Evolutionary conservation across 495 filamentous ascomycete genomes (phyloP), one percentile per base, ranked within the genome.

Genomic region (Alectoria sarmentosa): DNA sequence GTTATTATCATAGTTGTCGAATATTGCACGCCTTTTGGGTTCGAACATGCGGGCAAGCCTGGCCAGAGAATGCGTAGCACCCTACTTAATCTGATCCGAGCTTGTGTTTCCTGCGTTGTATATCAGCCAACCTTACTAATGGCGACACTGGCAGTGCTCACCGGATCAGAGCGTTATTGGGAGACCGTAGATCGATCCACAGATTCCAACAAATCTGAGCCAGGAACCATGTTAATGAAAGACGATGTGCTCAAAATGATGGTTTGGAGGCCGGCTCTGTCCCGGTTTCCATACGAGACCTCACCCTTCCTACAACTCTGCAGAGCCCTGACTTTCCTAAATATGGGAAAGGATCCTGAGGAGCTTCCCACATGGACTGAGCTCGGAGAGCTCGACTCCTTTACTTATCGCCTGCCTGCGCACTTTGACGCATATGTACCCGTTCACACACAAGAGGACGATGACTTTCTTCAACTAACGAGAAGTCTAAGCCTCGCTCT

Each of bases 201-300:
- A 49, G 63, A 67, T 26, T 72, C 76, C 9, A 69, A 11, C 69
- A 75, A 39, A 67, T 75, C 37, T 14, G 77, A 83, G 58, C 81
- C 83, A 15, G 82, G 82, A 8, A 73, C 69, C 4, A 66, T 76
- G 15, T 86, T 88, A 66, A 72, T 85, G 32, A 76, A 79, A 19
- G 83, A 90, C 63, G 70, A 78, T 13, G 60, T 76, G 4, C 72
- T 91, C 75, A 77, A 26, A 74, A 71, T 32, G 80, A 90, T 61
- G 81, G 91, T 42, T 73, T 76, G 28, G 76, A 82, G 63, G 84
- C 94, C 3, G 64, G 84, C 94, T 3, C 81, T 84, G 28, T 82
- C 81, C 61, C 86, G 93, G 54, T 98, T 91, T 74, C 94, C 94
- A 1, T 91, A 89, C 73, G 94, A 98, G 74, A 84, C 87, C 30